phyloP scores from a whole-genome alignment of 441 rosid species.

The Adansonia grandidieri region DNA sequence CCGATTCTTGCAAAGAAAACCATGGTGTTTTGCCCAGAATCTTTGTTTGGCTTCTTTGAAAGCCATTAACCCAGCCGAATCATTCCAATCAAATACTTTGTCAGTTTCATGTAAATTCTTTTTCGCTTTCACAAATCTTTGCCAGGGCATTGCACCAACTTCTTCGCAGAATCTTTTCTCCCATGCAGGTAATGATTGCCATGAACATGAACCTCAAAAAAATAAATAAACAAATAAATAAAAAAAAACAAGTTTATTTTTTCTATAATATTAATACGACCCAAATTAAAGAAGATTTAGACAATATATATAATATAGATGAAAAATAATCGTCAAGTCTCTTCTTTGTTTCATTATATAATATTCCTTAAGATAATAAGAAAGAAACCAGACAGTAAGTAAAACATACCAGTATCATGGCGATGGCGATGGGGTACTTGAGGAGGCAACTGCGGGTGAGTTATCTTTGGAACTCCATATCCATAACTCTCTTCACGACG shows the following conservation, averaged over 20 bases:
- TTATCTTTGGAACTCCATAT: neutral
- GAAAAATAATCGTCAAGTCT: too few species aligned
- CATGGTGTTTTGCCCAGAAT: neutral
- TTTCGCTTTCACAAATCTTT: neutral
- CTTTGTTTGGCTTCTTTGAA: constrained; percentile 7
- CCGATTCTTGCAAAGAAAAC: neutral
- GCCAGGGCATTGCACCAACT: neutral
- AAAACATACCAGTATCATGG: too few species aligned
- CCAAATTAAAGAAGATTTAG: too few species aligned
- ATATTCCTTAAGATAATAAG: too few species aligned
- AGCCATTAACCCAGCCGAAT: neutral
- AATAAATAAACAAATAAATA: too few species aligned
- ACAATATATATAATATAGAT: too few species aligned
- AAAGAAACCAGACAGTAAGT: too few species aligned
- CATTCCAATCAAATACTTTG: neutral
- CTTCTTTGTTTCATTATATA: too few species aligned
- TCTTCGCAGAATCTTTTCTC: neutral
- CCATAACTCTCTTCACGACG: neutral
- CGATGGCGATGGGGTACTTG: neutral
- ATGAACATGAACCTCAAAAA: too few species aligned
- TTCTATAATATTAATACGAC: too few species aligned
- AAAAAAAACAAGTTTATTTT: too few species aligned
- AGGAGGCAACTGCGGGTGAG: neutral
- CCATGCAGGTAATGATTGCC: neutral
- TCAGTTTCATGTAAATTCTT: neutral